Conservation (phyloP, 2,329 filamentous ascomycete species). For the Aspergillus novofumigatus region DNA sequence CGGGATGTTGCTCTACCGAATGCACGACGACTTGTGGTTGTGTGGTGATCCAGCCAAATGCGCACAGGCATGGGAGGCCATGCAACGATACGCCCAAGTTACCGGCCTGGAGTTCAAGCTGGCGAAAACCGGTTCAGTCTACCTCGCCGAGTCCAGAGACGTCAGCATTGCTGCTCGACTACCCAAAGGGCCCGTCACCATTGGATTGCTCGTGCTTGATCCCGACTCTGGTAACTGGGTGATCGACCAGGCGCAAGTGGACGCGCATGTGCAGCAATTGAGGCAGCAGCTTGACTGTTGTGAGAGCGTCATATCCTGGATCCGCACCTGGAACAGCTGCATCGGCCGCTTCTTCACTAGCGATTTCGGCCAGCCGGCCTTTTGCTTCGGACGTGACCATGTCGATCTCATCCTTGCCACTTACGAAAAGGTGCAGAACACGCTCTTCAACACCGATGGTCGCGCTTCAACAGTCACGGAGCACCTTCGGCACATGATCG, state of each 20-base stretch:
- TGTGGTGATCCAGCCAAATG: constrained; percentile 41
- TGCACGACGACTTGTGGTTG: constrained; percentile 50
- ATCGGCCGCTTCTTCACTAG: constrained; percentile 49
- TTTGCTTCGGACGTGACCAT: constrained; percentile 48
- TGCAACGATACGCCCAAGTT: constrained; percentile 40
- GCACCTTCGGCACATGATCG: constrained; percentile 48
- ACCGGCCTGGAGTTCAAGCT: constrained; percentile 44
- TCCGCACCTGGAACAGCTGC: constrained; percentile 54
- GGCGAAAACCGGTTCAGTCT: constrained; percentile 48
- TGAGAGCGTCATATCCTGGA: constrained; percentile 50
- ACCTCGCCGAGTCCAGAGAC: constrained; percentile 31
- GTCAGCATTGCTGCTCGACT: constrained; percentile 31
- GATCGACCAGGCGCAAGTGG: constrained; percentile 37
- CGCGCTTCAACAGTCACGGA: constrained; percentile 41
- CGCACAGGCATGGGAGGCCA: constrained; percentile 41
- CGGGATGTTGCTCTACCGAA: constrained; percentile 42
- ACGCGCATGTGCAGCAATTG: constrained; percentile 39
- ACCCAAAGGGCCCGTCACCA: constrained; percentile 48
- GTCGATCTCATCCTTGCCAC: constrained; percentile 46
- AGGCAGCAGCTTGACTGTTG: constrained; percentile 38
- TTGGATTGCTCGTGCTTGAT: constrained; percentile 48
- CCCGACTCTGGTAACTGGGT: too few relatives aligned
- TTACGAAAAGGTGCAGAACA: constrained; percentile 44
- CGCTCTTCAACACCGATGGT: constrained; percentile 34
- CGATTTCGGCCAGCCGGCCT: constrained; percentile 49